Evolutionary conservation across 805 yeast genomes (phyloP), one percentile per base, ranked within the genome.

Genomic region (Debaryomyces hansenii): DNA sequence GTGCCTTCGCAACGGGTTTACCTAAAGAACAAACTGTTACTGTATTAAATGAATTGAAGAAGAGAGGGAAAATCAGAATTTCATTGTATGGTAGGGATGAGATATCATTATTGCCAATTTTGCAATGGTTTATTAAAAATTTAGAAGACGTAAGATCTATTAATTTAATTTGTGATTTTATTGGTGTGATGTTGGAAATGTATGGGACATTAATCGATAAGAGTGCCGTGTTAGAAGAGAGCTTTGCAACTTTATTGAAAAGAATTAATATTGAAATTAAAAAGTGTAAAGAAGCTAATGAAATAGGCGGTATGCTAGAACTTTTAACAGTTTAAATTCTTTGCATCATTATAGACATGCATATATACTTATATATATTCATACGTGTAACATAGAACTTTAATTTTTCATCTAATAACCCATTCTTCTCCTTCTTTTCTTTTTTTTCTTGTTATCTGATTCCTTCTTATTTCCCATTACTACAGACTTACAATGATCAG

Each of bases 221-320:
- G 52, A 84, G 90, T 37, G 84, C 91, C 5, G 85, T 87, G 2
- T 70, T 94, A 52, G 90, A 86, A 54, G 94, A 87, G 56, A 73
- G 89, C 43, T 68, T 90, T 40, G 68, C 74, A 41, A 78, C 79
- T 46, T 70, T 94, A 51, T 74, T 77, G 55, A 78, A 78, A 60
- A 82, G 80, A 57, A 75, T 92, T 21, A 79, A 77, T 46, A 62
- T 69, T 29, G 97, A 92, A 67, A 80, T 90, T 20, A 78, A 77
- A 46, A 84, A 86, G 59, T 87, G 96, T 37, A 81, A 82, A 61
- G 97, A 91, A 62, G 96, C 97, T 5, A 87, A 85, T 63, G 85
- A 83, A 62, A 82, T 94, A 37, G 90, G 87, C 58, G 99, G 99
- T 45, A 94, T 94, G 97, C 72, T 94, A 57, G 95, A 90, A 66